Evolutionary conservation across 352 stramenopile genomes (phyloP).

Genomic region (Globisporangium cederbergense): DNA sequence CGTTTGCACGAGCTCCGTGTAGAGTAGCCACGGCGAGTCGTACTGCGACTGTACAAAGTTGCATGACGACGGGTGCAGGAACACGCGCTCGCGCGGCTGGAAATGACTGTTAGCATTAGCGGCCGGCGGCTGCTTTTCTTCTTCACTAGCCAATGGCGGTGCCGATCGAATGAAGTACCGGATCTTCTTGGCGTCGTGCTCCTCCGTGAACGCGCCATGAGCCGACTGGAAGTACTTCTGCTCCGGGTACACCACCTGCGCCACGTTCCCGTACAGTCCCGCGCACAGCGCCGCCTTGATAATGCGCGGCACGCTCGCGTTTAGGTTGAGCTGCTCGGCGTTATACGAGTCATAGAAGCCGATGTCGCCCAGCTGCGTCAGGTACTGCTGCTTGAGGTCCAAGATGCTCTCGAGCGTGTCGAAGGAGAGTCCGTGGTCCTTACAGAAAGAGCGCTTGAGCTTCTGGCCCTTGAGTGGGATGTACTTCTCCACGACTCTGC

Average conservation of each 20-base stretch:
- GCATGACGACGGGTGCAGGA: slow-evolving; percentile 94
- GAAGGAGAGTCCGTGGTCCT: slow-evolving; percentile 69
- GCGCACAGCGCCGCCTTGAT: slow-evolving; percentile 86
- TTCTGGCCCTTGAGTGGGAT: slow-evolving; percentile 40
- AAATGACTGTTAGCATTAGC: slow-evolving; percentile 2
- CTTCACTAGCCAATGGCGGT: slow-evolving; percentile 13
- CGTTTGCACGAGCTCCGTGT: slow-evolving; percentile 94
- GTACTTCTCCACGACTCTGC: slow-evolving; percentile 81
- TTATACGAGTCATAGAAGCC: slow-evolving; percentile 66
- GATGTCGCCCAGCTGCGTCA: slow-evolving; percentile 72
- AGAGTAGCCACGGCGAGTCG: slow-evolving; percentile 95
- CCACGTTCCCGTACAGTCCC: slow-evolving; percentile 80
- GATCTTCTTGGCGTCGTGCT: slow-evolving; percentile 91
- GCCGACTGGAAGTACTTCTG: slow-evolving; percentile 94
- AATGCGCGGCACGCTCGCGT: slow-evolving; percentile 82
- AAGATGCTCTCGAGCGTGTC: slow-evolving; percentile 92
- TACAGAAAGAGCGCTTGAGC: slow-evolving; percentile 60
- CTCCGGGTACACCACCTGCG: slow-evolving; percentile 86
- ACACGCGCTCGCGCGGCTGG: slow-evolving; percentile 89
- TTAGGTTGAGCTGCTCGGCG: slow-evolving; percentile 47
- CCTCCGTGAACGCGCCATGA: slow-evolving; percentile 88
- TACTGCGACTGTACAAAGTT: slow-evolving; percentile 91
- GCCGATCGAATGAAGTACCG: slow-evolving; percentile 87
- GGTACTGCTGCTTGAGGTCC: slow-evolving; percentile 86
- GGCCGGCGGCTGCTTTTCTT: slow-evolving; percentile 1